Evolutionary conservation across 768 basidiomycete genomes (phyloP).

Genomic region (Mycena galopus): DNA sequence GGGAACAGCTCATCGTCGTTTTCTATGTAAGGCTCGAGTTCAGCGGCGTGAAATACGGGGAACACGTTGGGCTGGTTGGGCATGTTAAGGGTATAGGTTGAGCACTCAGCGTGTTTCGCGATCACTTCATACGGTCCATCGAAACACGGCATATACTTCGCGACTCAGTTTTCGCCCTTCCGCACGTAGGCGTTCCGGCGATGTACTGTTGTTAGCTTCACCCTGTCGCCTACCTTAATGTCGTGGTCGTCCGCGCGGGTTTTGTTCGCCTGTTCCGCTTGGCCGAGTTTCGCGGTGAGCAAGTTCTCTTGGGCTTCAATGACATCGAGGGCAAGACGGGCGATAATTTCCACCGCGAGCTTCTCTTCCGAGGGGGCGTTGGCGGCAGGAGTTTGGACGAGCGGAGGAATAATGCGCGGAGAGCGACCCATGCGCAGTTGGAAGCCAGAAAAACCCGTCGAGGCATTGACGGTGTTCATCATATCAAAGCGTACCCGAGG

Average conservation of each 20-base stretch:
- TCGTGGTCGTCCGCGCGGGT: conserved; percentile 35
- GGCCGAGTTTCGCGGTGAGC: conserved; percentile 40
- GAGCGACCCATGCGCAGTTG: conserved; percentile 39
- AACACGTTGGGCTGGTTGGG: no score
- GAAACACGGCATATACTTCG: conserved; percentile 57
- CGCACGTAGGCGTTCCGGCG: conserved; percentile 46
- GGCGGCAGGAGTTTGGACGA: background rate
- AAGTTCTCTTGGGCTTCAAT: conserved; percentile 51
- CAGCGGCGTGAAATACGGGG: no score
- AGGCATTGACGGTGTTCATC: conserved; percentile 46
- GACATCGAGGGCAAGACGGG: conserved; percentile 30
- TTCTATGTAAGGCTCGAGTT: no score
- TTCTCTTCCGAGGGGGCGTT: background rate
- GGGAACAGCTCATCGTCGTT: no score
- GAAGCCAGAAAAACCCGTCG: conserved; percentile 46
- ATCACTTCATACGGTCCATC: conserved; percentile 47
- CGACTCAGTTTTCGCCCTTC: conserved; percentile 45
- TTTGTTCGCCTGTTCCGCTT: conserved; percentile 49
- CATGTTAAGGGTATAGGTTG: no score
- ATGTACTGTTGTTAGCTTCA: conserved; percentile 53
- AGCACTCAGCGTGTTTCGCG: conserved; percentile 21
- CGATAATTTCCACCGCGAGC: conserved; percentile 1
- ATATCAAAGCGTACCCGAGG: conserved; percentile 44
- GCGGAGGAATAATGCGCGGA: conserved; percentile 41
- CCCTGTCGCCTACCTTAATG: conserved; percentile 49